These are phyloP conservation scores for Cladophialophora carrionii DNA, from an alignment of 2,329 filamentous ascomycete species.

Conservation along the genomic window DNA sequence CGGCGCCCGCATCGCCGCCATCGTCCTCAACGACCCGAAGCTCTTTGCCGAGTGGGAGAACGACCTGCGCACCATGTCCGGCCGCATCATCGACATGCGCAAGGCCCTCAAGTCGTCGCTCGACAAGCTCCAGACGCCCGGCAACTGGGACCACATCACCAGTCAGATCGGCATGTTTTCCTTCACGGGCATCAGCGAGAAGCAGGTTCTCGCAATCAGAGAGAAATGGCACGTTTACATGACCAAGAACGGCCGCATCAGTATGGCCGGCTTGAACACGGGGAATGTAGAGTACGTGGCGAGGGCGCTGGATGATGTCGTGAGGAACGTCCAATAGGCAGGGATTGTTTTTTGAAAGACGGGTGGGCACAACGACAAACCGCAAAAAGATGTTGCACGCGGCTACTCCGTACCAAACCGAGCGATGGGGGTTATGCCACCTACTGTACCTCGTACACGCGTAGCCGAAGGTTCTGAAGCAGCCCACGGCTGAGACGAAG, in stretches of 20 bases:
- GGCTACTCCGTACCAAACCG: too few relatives aligned
- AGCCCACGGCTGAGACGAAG: too few relatives aligned
- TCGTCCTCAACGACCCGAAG: conserved; percentile 77
- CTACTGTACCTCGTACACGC: too few relatives aligned
- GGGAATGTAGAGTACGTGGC: conserved; percentile 93
- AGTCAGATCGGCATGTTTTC: conserved; percentile 99
- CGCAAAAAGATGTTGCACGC: too few relatives aligned
- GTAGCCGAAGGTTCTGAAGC: too few relatives aligned
- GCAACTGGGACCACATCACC: conserved; percentile 95
- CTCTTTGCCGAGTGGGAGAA: conserved; percentile 92
- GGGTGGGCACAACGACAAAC: too few relatives aligned
- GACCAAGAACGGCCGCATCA: conserved; percentile 97
- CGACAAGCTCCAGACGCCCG: conserved; percentile 82
- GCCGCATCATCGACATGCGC: conserved; percentile 92
- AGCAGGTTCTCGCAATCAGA: conserved; percentile 52
- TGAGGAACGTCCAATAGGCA: conserved; percentile 48
- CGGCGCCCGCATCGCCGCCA: conserved; percentile 83
- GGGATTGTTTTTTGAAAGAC: too few relatives aligned
- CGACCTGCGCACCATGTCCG: conserved; percentile 90
- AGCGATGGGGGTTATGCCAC: too few relatives aligned
- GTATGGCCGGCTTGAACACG: conserved; percentile 96
- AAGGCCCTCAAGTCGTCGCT: conserved; percentile 75
- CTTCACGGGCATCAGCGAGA: conserved; percentile 63
- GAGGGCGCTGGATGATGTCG: conserved; percentile 82
- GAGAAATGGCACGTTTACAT: conserved; percentile 58